Evolutionary conservation across 148 eudicot genomes (phyloP), one percentile per base, ranked within the genome.

Genomic region (Rhododendron williamsianum): DNA sequence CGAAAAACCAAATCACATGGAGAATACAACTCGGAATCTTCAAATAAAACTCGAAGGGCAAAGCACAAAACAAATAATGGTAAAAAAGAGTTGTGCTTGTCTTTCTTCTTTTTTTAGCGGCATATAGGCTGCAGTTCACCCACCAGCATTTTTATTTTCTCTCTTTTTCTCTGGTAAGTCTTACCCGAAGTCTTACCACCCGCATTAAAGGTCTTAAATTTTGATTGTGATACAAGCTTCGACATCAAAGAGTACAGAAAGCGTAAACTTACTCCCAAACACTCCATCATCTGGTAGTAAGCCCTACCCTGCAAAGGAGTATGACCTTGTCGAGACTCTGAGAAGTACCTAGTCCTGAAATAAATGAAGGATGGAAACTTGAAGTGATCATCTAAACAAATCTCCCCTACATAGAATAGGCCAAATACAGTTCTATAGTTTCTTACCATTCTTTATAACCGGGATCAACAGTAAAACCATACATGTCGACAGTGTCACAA

Each of bases 211-310:
- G 25, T 63, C 60, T 76, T 16, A n/a, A 48, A 79, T 77, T 69
- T 23, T 11, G 73, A 67, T 60, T 30, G 35, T 21, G 33, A 67
- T 73, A 43, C 15, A 23, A 58, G 67, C 23, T 81, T 60, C 49
- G 63, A 58, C 45, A 84, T 35, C 33, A 43, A n/a, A 88, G 76
- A 49, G 41, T 30, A 58, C 16, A 71, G 60, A 67, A 84, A 72
- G 56, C 7, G 18, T 33, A 74, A 67, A 86, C 99, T 95, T 91
- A 97, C 99, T 83, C 99, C 99, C 52, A 97, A 91, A 86, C 99
- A 97, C 89, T 97, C 99, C 99, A 97, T 97, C 99, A 97, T 94
- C 91, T 97, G 99, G 89, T 95, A 97, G 89, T 97, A 97, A 49
- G 99, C 99, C 86, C 99, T 92, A 80, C 99, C 99, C 85, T 95